Percentiles rank a stretch among this genome's conserved stretches.
Evolutionary conservation across 2,329 filamentous ascomycete genomes (phyloP).

Genomic region (Neocucurbitaria cava): DNA sequence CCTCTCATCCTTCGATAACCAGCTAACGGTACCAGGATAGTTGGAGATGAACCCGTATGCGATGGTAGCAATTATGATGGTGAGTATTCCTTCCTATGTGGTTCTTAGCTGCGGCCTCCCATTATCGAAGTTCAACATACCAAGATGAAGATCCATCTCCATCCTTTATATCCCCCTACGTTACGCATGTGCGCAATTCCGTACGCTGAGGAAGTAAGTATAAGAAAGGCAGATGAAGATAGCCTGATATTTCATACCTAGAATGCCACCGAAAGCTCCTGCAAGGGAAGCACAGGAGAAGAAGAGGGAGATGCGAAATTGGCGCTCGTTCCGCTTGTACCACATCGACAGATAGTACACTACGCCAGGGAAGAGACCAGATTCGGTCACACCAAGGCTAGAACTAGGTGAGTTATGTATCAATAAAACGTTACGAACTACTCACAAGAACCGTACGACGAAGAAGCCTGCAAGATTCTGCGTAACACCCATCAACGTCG

Average conservation of each 20-base stretch:
- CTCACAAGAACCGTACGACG: conserved; percentile 56
- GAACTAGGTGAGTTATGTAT: not conserved
- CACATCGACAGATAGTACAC: conserved; percentile 68
- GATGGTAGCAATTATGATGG: conserved; percentile 40
- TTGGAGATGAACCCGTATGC: conserved; percentile 69
- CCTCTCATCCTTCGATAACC: conserved; percentile 61
- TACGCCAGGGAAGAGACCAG: conserved; percentile 48
- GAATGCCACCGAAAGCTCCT: conserved; percentile 66
- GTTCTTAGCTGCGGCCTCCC: conserved; percentile 11
- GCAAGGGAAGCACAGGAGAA: conserved; percentile 65
- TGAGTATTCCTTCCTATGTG: conserved; percentile 44
- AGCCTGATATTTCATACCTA: not conserved
- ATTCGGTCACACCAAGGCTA: conserved; percentile 45
- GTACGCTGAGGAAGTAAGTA: conserved; percentile 50
- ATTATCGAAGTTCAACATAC: conserved; percentile 19
- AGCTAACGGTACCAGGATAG: conserved; percentile 66
- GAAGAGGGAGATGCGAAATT: conserved; percentile 66
- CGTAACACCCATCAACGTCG: conserved; percentile 59
- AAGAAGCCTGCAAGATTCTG: conserved; percentile 57
- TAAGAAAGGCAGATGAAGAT: not conserved
- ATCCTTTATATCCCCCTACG: conserved; percentile 54
- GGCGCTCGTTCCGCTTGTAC: conserved; percentile 66
- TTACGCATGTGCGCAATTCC: conserved; percentile 68
- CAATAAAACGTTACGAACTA: not conserved
- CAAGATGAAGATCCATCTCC: conserved; percentile 53